phyloP scores from a whole-genome alignment of 257 asterid genomes.

The Capsicum rhomboideum region DNA sequence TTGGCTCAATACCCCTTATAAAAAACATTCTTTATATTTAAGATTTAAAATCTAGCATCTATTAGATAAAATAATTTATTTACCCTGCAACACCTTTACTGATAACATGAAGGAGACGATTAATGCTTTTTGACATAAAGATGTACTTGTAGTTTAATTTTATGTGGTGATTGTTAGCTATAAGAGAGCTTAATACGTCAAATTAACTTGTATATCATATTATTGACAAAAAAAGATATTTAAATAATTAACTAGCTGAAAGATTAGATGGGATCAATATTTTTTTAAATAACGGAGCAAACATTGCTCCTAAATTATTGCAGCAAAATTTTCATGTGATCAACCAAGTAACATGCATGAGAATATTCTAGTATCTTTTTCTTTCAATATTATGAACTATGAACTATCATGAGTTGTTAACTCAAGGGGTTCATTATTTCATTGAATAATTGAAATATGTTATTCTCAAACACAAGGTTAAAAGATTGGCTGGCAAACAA shows the following conservation, averaged over 20 bases:
- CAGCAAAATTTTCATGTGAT: background rate
- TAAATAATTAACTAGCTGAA: background rate
- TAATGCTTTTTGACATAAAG: background rate
- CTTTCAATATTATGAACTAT: background rate
- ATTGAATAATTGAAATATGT: no score
- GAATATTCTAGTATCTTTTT: background rate
- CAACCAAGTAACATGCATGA: background rate
- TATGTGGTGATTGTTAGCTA: background rate
- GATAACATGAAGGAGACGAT: no score
- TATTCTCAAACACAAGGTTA: no score
- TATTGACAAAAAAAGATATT: background rate
- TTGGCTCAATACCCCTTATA: no score
- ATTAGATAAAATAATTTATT: no score
- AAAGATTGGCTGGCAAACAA: no score
- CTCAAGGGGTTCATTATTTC: no score
- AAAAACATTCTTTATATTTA: no score
- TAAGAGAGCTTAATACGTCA: background rate
- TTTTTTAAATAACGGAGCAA: background rate
- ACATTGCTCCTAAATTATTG: background rate
- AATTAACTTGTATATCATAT: background rate
- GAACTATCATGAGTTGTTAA: no score
- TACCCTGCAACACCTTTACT: no score
- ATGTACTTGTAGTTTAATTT: background rate
- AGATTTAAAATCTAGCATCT: no score
- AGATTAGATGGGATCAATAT: background rate